A percentile compares a stretch with the other conserved stretches of the same genome.
These are phyloP conservation scores for Gryganskiella cystojenkinii DNA, from an alignment of 192 early-diverging fungal species.

Conservation along the genomic window DNA sequence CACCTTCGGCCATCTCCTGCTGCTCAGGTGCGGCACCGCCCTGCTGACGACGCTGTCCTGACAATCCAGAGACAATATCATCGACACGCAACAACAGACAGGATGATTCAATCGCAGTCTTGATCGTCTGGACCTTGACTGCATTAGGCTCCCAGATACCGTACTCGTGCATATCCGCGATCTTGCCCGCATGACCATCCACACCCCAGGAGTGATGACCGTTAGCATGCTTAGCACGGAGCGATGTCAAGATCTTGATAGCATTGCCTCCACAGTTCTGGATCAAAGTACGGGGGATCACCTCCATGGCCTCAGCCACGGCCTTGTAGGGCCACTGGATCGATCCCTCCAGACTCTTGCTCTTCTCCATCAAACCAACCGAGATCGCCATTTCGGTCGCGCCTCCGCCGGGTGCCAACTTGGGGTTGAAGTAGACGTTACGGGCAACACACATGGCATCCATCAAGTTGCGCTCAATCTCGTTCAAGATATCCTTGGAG, in stretches of 20 bases:
- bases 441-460: constrained; percentile 99
- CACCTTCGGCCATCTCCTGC: constrained; percentile 53
- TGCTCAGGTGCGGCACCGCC: constrained; percentile 51
- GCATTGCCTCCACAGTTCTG: constrained; percentile 99
- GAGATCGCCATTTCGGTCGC: constrained; percentile 98
- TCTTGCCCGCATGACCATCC: constrained; percentile 90
- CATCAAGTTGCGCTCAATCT: constrained; percentile 98
- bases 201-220: constrained; percentile 94
- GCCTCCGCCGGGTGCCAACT: constrained; percentile 94
- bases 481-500: constrained; percentile 96
- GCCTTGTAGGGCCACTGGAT: constrained; percentile 98
- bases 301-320: constrained; percentile 94
- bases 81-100: constrained; percentile 89
- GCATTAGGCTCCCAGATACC: constrained; percentile 99
- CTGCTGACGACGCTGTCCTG: constrained; percentile 64
- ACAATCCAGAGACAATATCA: constrained; percentile 96
- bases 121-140: constrained; percentile 99
- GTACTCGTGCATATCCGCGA: constrained; percentile 97
- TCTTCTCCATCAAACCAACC: constrained; percentile 89
- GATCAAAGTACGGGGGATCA: constrained; percentile 97
- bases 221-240: constrained; percentile 92
- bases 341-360: constrained; percentile 89
- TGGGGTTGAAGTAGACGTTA: constrained; percentile 97
- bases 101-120: constrained; percentile 98
- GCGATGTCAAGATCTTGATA: constrained; percentile 94